phyloP scores from a whole-genome alignment of 208 protist genomes.

The Strigomonas culicis region DNA sequence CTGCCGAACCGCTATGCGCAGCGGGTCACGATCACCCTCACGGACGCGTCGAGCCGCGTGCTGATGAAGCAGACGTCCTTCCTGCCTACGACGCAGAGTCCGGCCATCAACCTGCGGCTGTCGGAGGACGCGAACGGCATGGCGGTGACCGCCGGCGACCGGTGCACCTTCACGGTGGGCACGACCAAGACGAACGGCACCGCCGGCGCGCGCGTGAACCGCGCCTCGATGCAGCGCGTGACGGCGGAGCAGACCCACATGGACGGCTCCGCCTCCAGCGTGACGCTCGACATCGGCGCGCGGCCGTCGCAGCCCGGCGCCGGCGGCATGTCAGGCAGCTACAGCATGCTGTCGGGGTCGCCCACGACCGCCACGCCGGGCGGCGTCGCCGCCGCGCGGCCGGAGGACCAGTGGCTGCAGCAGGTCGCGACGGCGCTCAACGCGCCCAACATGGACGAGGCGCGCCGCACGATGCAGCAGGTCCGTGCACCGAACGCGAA shows the following conservation, averaged over 20 bases:
- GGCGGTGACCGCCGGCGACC: conserved; percentile 12
- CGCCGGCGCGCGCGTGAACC: conserved; percentile 17
- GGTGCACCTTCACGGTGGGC: conserved; percentile 17
- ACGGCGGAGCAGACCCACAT: conserved; percentile 35
- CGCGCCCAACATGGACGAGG: conserved; percentile 33
- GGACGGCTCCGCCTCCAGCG: conserved; percentile 28
- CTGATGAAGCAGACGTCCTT: conserved; percentile 51
- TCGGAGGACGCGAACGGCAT: conserved; percentile 29
- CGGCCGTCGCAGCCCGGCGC: background rate
- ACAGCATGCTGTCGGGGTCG: background rate
- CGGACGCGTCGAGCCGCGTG: conserved; percentile 30
- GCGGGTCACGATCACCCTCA: conserved; percentile 43
- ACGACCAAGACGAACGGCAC: conserved; percentile 14
- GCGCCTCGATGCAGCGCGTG: conserved; percentile 18
- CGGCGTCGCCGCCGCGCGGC: background rate
- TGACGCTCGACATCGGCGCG: conserved; percentile 24
- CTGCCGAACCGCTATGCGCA: conserved; percentile 46
- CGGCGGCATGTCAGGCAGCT: background rate
- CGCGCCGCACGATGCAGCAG: conserved; percentile 37
- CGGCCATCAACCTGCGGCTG: conserved; percentile 24
- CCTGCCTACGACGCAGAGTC: conserved; percentile 39
- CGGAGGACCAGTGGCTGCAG: conserved; percentile 45
- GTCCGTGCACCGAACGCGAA: conserved; percentile 32
- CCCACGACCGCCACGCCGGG: background rate
- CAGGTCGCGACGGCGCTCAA: conserved; percentile 48